Percentiles rank a stretch among this genome's conserved stretches.
Conservation (phyloP, 441 rosid species). For the Erysimum cheiri region DNA sequence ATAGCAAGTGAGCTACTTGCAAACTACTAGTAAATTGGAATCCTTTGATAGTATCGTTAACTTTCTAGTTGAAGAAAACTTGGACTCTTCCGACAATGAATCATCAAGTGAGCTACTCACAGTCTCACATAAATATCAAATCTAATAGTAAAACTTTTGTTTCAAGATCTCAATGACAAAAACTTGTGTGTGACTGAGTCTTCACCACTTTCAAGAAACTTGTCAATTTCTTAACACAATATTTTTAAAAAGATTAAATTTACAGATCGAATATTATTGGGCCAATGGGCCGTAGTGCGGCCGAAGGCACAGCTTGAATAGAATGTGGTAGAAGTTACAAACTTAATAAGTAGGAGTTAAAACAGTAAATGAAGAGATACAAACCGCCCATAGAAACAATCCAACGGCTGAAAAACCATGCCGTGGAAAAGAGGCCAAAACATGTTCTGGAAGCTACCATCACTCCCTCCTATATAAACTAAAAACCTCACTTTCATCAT, state of each 20-base stretch:
- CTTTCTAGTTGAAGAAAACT: too few species aligned
- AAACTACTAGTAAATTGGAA: background rate
- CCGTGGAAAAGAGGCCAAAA: background rate
- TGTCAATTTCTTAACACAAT: too few species aligned
- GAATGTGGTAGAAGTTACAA: background rate
- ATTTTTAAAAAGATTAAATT: too few species aligned
- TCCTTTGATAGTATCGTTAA: background rate
- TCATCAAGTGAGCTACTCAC: too few species aligned
- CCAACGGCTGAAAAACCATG: background rate
- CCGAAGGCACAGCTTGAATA: background rate
- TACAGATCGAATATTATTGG: background rate
- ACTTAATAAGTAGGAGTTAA: background rate
- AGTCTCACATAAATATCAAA: too few species aligned
- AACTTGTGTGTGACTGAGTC: too few species aligned
- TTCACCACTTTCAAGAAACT: too few species aligned
- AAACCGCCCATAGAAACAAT: constrained; percentile 4
- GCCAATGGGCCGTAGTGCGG: background rate
- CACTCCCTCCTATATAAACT: background rate
- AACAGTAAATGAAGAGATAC: background rate
- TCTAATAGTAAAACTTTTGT: too few species aligned
- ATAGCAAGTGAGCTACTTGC: constrained; percentile 3
- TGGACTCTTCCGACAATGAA: too few species aligned
- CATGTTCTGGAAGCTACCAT: background rate
- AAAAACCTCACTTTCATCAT: background rate
- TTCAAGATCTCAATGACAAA: too few species aligned